Percentiles rank a stretch among this genome's conserved stretches.
Conservation (phyloP, 805 yeast genomes). For the Starmerella vaccinii region DNA sequence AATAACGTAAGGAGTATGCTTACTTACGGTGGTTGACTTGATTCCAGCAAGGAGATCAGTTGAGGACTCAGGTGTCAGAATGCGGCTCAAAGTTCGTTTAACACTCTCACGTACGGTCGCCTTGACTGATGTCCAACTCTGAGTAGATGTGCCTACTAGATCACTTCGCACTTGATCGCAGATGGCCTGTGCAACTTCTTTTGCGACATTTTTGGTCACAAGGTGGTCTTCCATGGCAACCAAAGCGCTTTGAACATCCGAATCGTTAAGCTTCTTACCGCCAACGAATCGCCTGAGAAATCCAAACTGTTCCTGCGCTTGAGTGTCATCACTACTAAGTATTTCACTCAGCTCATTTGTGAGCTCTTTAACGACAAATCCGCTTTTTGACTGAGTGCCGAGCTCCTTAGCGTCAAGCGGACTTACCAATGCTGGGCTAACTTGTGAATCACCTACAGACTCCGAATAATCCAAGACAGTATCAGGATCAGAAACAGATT, state of each 20-base stretch:
- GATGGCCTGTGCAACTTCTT: constrained; percentile 68
- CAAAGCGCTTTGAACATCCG: constrained; percentile 56
- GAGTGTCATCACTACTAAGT: constrained; percentile 22
- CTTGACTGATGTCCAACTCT: constrained; percentile 62
- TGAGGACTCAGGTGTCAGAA: constrained; percentile 85
- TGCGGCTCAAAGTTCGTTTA: constrained; percentile 50
- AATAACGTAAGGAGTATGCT: constrained; percentile 71
- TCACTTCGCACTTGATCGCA: constrained; percentile 60
- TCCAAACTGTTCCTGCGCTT: constrained; percentile 39
- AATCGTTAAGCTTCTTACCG: constrained; percentile 53
- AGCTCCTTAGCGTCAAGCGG: constrained; percentile 29
- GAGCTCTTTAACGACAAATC: constrained; percentile 58
- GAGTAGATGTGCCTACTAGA: constrained; percentile 61
- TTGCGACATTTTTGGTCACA: constrained; percentile 80
- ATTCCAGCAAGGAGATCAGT: constrained; percentile 78
- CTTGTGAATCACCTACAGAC: constrained; percentile 19
- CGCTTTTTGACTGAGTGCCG: constrained; percentile 39
- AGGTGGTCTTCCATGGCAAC: constrained; percentile 63
- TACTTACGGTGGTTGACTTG: constrained; percentile 32
- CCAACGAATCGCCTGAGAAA: constrained; percentile 55
- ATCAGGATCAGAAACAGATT: constrained; percentile 38
- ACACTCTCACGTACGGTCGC: constrained; percentile 54
- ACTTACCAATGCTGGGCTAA: constrained; percentile 28
- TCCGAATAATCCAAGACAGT: constrained; percentile 48
- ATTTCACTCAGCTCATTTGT: constrained; percentile 43